Base-by-base conservation (phyloP, 2,329 filamentous ascomycete species). In the Ceratocystis eucalypticola region DNA sequence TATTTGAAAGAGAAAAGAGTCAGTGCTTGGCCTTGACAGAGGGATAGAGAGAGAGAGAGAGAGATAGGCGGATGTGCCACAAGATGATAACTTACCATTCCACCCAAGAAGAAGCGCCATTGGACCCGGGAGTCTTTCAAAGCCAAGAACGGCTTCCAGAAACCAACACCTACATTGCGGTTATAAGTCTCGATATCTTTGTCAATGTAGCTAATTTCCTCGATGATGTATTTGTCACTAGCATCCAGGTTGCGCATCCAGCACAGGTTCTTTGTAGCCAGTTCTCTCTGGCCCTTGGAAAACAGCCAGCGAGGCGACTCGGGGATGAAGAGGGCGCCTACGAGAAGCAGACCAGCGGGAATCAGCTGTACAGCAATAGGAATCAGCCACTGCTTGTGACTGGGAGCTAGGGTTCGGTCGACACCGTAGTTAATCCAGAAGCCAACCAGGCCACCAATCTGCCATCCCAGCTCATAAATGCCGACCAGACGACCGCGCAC, bases 41-140 rank as follows among this genome's bases (percentile, higher is more conserved):
- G n/a, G 3, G 15, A 33, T 20, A 17, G 46, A 8, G 33, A 22
- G 37, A 17, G 45, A 25, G 30, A 53, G n/a, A 22, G 20, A 33
- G 15, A 30, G 12, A 57, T n/a, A n/a, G 17, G n/a, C 45, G 0
- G n/a, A 48, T 6, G 45, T n/a, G 45, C 3, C 17, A 53, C 10
- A 28, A 53, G 3, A 33, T 8, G 4, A 46, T 33, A 17, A 10
- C 66, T 63, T 67, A 67, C 66, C 66, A 88, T 82, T 66, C 82
- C 82, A 61, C 88, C 88, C 10, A 92, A 80, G 73, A 89, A 82
- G 75, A 93, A 85, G 53, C 88, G 83, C 78, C 84, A 89, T 70
- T 83, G 83, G 30, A 88, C 81, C 71, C 81, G 81, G 67, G 76
- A 78, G 70, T 83, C 76, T 70, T 78, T 80, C 67, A 80, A 78